These are phyloP conservation scores for Phalaenopsis aphrodite DNA, from an alignment of 106 monocot species.

Conservation along the genomic window DNA sequence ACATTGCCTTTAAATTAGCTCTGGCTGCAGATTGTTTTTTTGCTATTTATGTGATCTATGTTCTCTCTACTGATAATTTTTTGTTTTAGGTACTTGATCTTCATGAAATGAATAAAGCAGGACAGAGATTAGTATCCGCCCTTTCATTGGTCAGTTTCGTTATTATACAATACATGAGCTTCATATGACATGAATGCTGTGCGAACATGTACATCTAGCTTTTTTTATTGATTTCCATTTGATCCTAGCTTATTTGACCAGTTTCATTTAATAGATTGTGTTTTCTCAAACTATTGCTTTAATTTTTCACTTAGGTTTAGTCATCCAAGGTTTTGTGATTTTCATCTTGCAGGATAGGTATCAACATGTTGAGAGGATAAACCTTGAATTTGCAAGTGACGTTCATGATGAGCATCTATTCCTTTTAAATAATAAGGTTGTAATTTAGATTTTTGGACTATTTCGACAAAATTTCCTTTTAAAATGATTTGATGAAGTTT, in stretches of 20 bases:
- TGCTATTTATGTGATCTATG: background rate
- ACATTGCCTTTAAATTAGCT: background rate
- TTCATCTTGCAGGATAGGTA: slow-evolving; percentile 52
- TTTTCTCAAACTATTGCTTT: background rate
- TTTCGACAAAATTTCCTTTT: background rate
- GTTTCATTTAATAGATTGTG: background rate
- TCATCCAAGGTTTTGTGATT: background rate
- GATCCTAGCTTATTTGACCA: background rate
- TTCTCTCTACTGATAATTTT: background rate
- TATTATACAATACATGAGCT: background rate
- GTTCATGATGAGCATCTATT: slow-evolving; percentile 73
- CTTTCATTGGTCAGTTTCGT: slow-evolving; percentile 55
- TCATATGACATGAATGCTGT: background rate
- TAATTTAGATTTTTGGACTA: background rate
- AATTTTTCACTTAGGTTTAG: background rate
- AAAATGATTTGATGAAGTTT: too few species aligned
- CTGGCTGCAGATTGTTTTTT: background rate
- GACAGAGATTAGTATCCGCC: slow-evolving; percentile 60
- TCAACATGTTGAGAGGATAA: slow-evolving; percentile 51
- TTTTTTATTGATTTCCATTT: background rate
- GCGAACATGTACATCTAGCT: too few species aligned
- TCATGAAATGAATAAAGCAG: slow-evolving; percentile 68
- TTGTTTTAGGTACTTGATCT: slow-evolving; percentile 62
- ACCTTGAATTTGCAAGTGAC: slow-evolving; percentile 81
- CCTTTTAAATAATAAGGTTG: slow-evolving; percentile 53